Evolutionary conservation across 148 eudicot genomes (phyloP), one percentile per base, ranked within the genome.

Genomic region (Rhododendron ferrugineum): DNA sequence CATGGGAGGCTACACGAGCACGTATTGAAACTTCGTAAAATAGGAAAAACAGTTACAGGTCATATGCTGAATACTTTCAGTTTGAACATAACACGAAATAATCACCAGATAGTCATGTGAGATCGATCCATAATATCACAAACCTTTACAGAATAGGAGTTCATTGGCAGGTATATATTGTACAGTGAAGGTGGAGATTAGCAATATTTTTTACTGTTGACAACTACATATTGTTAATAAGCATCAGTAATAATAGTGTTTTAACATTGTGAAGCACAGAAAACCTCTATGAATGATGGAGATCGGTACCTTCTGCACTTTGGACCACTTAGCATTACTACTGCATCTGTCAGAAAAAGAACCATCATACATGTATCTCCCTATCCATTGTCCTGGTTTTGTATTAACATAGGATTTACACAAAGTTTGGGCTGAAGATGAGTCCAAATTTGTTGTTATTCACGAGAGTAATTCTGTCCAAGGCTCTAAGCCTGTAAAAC

Each of bases 1-100:
- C 73, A 87, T 79, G 75, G 92, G 89, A 34, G 91, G 92, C 49
- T 86, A 90, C 83, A 76, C 88, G 2, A 77, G 56, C 62, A 85
- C 86, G 1, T 86, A 58, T 58, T 90, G 82, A 89, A 58, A 40
- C 56, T 46, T 70, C 30, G 82, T 50, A 28, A 49, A 11, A 47
- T n/a, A 79, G 54, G 54, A 68, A 68, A 34, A 66, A 62, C 72
- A 9, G 74, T 11, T 30, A 68, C 22, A 66, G 14, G 73, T 26
- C 73, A 13, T 28, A 68, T 26, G 37, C 74, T 68, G 36, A 30
- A 68, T 68, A 68, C 26, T 49, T 30, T 26, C 40, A 36, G 62
- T 80, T 52, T 4, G 23, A 7, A 28, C 22, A 56, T 52, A 80
- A 81, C 83, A 8, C 9, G 2, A 54, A 54, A 32, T 60, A 60